These are phyloP conservation scores for Rhizophora mangle DNA, from an alignment of 345 rosid species.

Conservation along the genomic window DNA sequence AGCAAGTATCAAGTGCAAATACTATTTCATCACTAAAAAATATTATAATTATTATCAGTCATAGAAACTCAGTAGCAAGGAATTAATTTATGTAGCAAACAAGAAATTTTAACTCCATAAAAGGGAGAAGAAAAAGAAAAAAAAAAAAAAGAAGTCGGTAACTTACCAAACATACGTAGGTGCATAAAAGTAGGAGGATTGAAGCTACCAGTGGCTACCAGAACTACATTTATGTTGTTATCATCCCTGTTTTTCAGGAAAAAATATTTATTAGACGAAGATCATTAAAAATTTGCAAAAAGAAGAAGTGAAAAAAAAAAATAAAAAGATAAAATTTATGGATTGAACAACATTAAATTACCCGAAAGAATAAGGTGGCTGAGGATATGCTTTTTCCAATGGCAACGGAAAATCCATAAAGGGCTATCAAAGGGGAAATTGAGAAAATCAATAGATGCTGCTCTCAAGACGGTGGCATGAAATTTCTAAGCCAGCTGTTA, in stretches of 20 bases:
- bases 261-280: neutral
- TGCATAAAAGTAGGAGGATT: conserved; percentile 98
- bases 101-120: neutral
- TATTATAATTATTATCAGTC: too few relatives aligned
- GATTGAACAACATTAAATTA: conserved; percentile 13
- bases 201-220: conserved; percentile 88
- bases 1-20: neutral
- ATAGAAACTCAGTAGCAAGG: neutral
- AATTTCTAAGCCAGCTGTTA: too few relatives aligned
- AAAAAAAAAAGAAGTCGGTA: conserved; percentile 1
- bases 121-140: neutral
- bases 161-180: conserved; percentile 82
- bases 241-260: conserved; percentile 31
- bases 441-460: too few relatives aligned
- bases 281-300: too few relatives aligned
- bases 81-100: neutral
- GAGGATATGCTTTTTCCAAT: conserved; percentile 46
- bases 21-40: too few relatives aligned
- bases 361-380: conserved; percentile 32
- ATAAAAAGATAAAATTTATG: neutral
- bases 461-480: too few relatives aligned
- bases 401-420: conserved; percentile 66
- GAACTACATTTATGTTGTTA: conserved; percentile 46
- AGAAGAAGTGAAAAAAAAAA: neutral
- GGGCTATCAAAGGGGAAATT: too few relatives aligned